phyloP scores from a whole-genome alignment of 192 early-diverging fungal species.

The Podila minutissima region DNA sequence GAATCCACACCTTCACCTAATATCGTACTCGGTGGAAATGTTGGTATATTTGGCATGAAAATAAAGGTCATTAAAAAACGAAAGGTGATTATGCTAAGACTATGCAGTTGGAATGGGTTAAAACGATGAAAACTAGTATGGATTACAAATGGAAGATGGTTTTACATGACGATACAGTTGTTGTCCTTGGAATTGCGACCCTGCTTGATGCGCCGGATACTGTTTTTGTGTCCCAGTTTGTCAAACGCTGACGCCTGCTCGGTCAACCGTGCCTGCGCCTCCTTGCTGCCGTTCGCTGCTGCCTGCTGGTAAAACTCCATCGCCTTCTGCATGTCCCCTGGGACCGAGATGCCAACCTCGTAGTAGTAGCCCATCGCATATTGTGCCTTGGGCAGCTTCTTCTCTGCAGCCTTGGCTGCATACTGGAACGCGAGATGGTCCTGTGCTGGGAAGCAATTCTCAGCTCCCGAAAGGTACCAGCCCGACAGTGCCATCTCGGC shows the following conservation, averaged over 20 bases:
- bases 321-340: conserved; percentile 60
- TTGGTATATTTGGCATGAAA: too few relatives aligned
- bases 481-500: conserved; percentile 90
- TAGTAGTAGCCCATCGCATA: conserved; percentile 93
- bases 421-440: conserved; percentile 84
- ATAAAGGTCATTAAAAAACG: too few relatives aligned
- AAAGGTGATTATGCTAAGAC: too few relatives aligned
- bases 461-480: conserved; percentile 85
- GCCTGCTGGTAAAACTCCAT: conserved; percentile 66
- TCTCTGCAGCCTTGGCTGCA: conserved; percentile 83
- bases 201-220: conserved; percentile 23
- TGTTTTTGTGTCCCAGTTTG: conserved; percentile 17
- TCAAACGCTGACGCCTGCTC: not conserved
- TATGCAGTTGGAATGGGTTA: too few relatives aligned
- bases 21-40: too few relatives aligned
- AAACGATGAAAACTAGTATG: too few relatives aligned
- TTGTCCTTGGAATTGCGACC: conserved; percentile 16
- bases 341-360: conserved; percentile 79
- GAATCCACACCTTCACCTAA: too few relatives aligned
- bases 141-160: not conserved
- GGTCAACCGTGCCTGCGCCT: conserved; percentile 43
- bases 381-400: conserved; percentile 82
- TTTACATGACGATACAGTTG: conserved; percentile 43
- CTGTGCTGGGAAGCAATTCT: conserved; percentile 68
- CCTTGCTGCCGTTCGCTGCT: conserved; percentile 48